Evolutionary conservation across 139 green algal species (phyloP).

Genomic region (Spirogloea muscicola): DNA sequence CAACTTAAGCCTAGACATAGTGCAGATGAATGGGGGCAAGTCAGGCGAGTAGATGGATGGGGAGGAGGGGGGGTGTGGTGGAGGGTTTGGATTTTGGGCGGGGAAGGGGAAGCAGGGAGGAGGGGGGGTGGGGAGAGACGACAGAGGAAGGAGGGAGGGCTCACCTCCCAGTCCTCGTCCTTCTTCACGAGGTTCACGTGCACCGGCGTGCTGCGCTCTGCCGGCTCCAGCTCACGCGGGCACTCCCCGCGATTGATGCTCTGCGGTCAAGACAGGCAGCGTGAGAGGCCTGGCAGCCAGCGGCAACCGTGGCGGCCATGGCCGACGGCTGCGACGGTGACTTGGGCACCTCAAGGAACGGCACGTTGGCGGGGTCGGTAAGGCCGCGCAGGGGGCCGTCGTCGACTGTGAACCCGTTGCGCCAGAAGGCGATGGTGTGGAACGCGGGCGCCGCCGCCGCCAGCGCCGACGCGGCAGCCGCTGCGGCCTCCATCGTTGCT

Average conservation of each 20-base stretch:
- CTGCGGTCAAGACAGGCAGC: slow-evolving; percentile 12
- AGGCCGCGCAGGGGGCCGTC: slow-evolving; percentile 52
- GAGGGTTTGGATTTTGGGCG: too few relatives aligned
- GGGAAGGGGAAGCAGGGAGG: too few relatives aligned
- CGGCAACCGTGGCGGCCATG: too few relatives aligned
- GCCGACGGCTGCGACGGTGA: too few relatives aligned
- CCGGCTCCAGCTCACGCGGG: slow-evolving; percentile 50
- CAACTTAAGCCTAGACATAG: too few relatives aligned
- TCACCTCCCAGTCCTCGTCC: slow-evolving; percentile 39
- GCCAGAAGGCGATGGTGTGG: slow-evolving; percentile 52
- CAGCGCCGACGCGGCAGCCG: not conserved
- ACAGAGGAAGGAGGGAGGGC: not conserved
- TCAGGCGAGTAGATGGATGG: too few relatives aligned
- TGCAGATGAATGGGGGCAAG: too few relatives aligned
- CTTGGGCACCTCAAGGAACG: slow-evolving; percentile 45
- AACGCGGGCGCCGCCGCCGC: not conserved
- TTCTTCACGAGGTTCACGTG: slow-evolving; percentile 54
- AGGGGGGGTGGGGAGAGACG: too few relatives aligned
- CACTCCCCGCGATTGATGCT: slow-evolving; percentile 51
- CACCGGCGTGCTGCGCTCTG: slow-evolving; percentile 35
- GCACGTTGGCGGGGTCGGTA: slow-evolving; percentile 50
- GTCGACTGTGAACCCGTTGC: slow-evolving; percentile 60
- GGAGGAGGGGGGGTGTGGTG: too few relatives aligned
- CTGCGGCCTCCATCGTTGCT: not conserved
- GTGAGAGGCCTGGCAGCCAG: too few relatives aligned